phyloP scores from a whole-genome alignment of 2,329 filamentous ascomycete species.

The Mycosphaerella sp. region DNA sequence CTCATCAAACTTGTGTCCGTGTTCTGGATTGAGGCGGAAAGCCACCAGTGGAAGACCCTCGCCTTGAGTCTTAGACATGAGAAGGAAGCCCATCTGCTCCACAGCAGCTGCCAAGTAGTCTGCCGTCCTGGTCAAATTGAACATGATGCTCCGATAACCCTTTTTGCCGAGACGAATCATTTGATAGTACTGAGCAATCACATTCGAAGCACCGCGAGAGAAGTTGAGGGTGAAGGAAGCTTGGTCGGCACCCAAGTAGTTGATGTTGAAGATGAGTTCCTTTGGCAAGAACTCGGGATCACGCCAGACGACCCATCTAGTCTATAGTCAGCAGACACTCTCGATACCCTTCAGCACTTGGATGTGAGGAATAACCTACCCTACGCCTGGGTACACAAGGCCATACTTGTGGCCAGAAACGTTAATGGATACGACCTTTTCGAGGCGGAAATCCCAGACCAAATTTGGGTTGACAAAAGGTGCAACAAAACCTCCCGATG shows the following conservation, averaged over 20 bases:
- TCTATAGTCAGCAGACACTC: not conserved
- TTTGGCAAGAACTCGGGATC: slow-evolving; percentile 74
- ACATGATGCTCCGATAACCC: slow-evolving; percentile 89
- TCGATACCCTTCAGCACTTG: not conserved
- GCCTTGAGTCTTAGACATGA: slow-evolving; percentile 76
- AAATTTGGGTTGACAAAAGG: slow-evolving; percentile 81
- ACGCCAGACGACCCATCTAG: slow-evolving; percentile 71
- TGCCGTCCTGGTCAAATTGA: slow-evolving; percentile 80
- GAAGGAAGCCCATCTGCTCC: slow-evolving; percentile 69
- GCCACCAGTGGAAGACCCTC: slow-evolving; percentile 82
- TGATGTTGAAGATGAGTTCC: slow-evolving; percentile 98
- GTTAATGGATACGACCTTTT: slow-evolving; percentile 89
- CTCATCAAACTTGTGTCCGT: slow-evolving; percentile 51
- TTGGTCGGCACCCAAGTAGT: slow-evolving; percentile 94
- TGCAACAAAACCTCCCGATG: slow-evolving; percentile 84
- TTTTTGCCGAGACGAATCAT: slow-evolving; percentile 89
- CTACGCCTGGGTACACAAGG: slow-evolving; percentile 79
- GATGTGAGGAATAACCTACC: slow-evolving; percentile 42
- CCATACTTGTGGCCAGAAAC: slow-evolving; percentile 87
- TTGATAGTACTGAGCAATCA: slow-evolving; percentile 97
- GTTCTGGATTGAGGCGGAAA: slow-evolving; percentile 63
- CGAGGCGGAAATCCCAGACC: slow-evolving; percentile 85
- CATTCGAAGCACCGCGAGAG: slow-evolving; percentile 87
- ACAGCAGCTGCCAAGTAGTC: slow-evolving; percentile 77
- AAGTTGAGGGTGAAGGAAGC: slow-evolving; percentile 97